Percentiles rank a stretch among this genome's conserved stretches.
phyloP scores from a whole-genome alignment of 2,329 filamentous ascomycete genomes.

The Thelonectria rubi region DNA sequence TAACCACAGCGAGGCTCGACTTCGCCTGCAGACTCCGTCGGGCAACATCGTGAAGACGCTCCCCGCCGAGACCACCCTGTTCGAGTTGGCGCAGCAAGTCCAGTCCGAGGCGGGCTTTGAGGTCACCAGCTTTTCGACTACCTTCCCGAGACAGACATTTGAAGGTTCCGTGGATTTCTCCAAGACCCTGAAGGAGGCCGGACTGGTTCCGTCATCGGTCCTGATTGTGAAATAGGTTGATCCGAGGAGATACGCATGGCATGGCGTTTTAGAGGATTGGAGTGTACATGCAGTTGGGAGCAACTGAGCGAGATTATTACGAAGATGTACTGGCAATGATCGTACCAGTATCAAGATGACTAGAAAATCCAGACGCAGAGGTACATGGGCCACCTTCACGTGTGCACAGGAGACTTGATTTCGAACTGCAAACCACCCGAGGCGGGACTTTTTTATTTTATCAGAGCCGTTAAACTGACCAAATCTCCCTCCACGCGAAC shows the following conservation, averaged over 20 bases:
- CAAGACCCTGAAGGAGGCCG: constrained; percentile 91
- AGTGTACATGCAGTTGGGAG: constrained; percentile 4
- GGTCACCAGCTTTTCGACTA: constrained; percentile 82
- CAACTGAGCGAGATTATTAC: constrained; percentile 7
- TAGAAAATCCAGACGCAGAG: constrained; percentile 11
- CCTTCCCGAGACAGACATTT: constrained; percentile 87
- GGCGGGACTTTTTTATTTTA: constrained; percentile 50
- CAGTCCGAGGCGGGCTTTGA: constrained; percentile 74
- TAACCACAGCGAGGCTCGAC: constrained; percentile 80
- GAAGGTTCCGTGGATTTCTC: constrained; percentile 77
- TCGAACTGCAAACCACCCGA: constrained; percentile 45
- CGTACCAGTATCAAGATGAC: constrained; percentile 25
- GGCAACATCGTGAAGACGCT: constrained; percentile 89
- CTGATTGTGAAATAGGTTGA: constrained; percentile 72
- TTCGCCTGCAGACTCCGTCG: constrained; percentile 78
- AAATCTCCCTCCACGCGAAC: constrained; percentile 50
- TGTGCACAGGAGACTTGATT: constrained; percentile 12
- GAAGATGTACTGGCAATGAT: constrained; percentile 1
- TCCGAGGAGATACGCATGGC: constrained; percentile 29
- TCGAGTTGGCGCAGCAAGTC: constrained; percentile 85
- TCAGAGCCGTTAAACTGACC: constrained; percentile 51
- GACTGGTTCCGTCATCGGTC: constrained; percentile 88
- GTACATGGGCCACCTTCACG: constrained; percentile 28
- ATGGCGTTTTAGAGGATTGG: constrained; percentile 30
- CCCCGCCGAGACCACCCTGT: constrained; percentile 88